Evolutionary conservation across 163 green algal genomes (phyloP).

Genomic region (Chlamydomonas reinhardtii): DNA sequence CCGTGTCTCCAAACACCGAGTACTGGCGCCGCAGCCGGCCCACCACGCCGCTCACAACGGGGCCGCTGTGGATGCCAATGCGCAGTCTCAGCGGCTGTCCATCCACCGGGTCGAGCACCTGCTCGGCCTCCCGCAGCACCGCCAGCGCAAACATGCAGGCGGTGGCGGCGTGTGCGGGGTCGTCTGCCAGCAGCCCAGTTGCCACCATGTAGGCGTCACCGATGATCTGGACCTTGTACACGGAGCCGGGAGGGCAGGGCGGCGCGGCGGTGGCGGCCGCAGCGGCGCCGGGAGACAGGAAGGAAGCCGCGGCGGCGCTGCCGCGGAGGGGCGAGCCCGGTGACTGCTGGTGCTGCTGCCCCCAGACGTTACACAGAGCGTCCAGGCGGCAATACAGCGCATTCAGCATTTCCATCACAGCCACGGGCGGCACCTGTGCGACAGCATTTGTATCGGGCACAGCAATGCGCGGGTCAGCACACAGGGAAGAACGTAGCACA

Average conservation of each 20-base stretch:
- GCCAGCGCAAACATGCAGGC: conserved; percentile 22
- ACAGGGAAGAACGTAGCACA: too few species aligned
- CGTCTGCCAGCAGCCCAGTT: conserved; percentile 34
- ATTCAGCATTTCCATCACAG: conserved; percentile 46
- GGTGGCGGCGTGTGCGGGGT: conserved; percentile 27
- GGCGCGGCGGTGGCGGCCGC: too few species aligned
- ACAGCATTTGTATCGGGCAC: too few species aligned
- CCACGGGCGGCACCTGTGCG: conserved; percentile 23
- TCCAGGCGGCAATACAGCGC: conserved; percentile 38
- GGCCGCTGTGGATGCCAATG: conserved; percentile 31
- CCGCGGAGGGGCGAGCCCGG: background rate
- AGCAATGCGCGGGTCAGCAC: too few species aligned
- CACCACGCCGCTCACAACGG: conserved; percentile 21
- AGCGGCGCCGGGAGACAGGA: background rate
- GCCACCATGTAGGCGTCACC: conserved; percentile 47
- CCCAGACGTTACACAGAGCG: conserved; percentile 18
- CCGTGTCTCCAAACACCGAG: conserved; percentile 48
- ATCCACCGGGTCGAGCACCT: conserved; percentile 23
- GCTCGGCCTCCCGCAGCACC: conserved; percentile 1
- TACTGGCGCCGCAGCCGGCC: conserved; percentile 29
- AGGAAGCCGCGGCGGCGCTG: background rate
- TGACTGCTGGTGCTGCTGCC: background rate
- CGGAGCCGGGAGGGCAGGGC: background rate
- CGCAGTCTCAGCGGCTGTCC: conserved; percentile 21
- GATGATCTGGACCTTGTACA: conserved; percentile 52